These are phyloP conservation scores for Rubus parviflorus DNA, from an alignment of 306 rosid species.

Conservation along the genomic window DNA sequence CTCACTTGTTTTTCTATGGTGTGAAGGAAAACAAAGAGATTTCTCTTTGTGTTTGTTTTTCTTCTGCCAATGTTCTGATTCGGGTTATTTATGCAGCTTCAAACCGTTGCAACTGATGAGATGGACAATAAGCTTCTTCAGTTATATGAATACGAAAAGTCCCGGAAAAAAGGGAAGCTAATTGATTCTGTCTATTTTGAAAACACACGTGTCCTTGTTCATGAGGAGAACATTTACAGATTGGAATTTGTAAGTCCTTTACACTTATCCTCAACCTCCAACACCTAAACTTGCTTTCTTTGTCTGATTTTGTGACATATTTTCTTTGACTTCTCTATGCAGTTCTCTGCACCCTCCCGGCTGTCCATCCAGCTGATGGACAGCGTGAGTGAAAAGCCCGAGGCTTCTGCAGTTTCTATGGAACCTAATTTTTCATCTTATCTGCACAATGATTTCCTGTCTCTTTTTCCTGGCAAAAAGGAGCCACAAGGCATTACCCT, in stretches of 20 bases:
- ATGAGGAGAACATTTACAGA: slow-evolving; percentile 88
- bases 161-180: slow-evolving; percentile 69
- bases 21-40: neutral
- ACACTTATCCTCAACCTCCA: neutral
- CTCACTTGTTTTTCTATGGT: slow-evolving; percentile 17
- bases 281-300: neutral
- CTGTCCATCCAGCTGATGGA: slow-evolving; percentile 92
- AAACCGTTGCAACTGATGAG: slow-evolving; percentile 79
- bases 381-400: slow-evolving; percentile 80
- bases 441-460: slow-evolving; percentile 73
- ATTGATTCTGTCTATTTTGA: slow-evolving; percentile 80
- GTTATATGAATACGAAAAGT: slow-evolving; percentile 76
- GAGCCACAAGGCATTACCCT: slow-evolving; percentile 66
- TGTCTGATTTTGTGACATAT: neutral
- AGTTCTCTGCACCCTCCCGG: slow-evolving; percentile 58
- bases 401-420: slow-evolving; percentile 77
- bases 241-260: slow-evolving; percentile 68
- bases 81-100: slow-evolving; percentile 65
- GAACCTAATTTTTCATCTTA: slow-evolving; percentile 92
- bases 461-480: slow-evolving; percentile 58
- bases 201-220: slow-evolving; percentile 84
- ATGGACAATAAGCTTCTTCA: slow-evolving; percentile 83
- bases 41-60: neutral
- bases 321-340: slow-evolving; percentile 30
- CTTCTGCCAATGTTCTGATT: slow-evolving; percentile 23